Conservation (phyloP, 2,329 filamentous ascomycete species). For the Phaeosphaeriaceae sp. region DNA sequence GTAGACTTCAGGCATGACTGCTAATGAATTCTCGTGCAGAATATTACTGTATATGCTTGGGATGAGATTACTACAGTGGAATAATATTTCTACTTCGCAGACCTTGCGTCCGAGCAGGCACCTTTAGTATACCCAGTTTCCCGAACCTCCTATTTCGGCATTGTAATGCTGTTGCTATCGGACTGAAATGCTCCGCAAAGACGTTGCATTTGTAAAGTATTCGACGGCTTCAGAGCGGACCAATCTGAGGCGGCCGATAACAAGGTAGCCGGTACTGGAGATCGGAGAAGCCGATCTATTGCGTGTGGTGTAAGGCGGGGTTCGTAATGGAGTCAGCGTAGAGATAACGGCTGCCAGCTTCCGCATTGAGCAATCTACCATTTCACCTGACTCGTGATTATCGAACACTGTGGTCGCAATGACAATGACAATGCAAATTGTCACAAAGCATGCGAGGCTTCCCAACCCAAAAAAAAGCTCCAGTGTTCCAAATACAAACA, state of each 20-base stretch:
- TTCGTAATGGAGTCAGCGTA: not conserved
- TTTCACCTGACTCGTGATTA: not conserved
- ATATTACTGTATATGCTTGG: not conserved
- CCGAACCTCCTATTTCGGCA: not conserved
- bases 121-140: not conserved
- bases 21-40: not conserved
- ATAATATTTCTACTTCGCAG: not conserved
- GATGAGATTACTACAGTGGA: not conserved
- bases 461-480: not conserved
- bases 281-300: not conserved
- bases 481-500: too few species aligned
- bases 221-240: not conserved
- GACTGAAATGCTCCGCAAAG: conserved; percentile 7
- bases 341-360: not conserved
- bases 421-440: not conserved
- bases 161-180: not conserved
- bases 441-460: not conserved
- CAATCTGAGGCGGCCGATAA: conserved; percentile 14
- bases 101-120: not conserved
- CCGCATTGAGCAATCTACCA: not conserved
- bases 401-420: not conserved
- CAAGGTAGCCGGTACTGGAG: not conserved
- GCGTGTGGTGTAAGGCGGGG: not conserved
- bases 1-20: conserved; percentile 34
- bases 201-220: not conserved